These are phyloP conservation scores for Colletotrichum falcatum DNA, from an alignment of 2,329 filamentous ascomycete species.

Conservation along the genomic window DNA sequence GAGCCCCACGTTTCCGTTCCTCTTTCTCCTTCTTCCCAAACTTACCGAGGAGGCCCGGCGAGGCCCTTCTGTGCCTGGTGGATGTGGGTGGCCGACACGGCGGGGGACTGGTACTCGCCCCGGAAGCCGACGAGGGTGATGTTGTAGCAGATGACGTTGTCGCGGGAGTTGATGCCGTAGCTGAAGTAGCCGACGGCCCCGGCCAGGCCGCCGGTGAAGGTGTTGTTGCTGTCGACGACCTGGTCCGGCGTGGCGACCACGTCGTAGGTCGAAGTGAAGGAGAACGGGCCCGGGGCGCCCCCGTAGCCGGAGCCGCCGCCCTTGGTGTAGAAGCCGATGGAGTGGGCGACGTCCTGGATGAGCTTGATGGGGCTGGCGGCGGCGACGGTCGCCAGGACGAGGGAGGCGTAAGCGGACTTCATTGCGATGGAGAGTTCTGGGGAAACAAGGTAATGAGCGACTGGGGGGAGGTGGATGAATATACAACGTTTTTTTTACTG, in stretches of 20 bases:
- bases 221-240: constrained; percentile 58
- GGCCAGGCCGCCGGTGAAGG: constrained; percentile 54
- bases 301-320: constrained; percentile 30
- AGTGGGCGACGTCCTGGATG: constrained; percentile 15
- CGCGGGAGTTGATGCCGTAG: constrained; percentile 63
- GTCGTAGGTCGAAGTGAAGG: constrained; percentile 62
- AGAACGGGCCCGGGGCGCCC: constrained; percentile 44
- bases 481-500: neutral
- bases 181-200: constrained; percentile 62
- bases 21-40: neutral
- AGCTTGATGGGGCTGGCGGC: constrained; percentile 25
- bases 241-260: constrained; percentile 62
- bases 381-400: constrained; percentile 22
- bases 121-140: constrained; percentile 63
- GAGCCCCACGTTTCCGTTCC: neutral
- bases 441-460: neutral
- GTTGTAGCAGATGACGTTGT: constrained; percentile 60
- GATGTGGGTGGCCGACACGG: constrained; percentile 66
- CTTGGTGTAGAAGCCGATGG: constrained; percentile 40
- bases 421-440: neutral
- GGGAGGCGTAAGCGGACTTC: constrained; percentile 25
- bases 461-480: neutral
- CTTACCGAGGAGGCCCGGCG: constrained; percentile 61
- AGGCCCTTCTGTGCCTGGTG: constrained; percentile 61
- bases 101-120: constrained; percentile 63